phyloP scores from a whole-genome alignment of 805 yeast species.

The Candida chilensis region DNA sequence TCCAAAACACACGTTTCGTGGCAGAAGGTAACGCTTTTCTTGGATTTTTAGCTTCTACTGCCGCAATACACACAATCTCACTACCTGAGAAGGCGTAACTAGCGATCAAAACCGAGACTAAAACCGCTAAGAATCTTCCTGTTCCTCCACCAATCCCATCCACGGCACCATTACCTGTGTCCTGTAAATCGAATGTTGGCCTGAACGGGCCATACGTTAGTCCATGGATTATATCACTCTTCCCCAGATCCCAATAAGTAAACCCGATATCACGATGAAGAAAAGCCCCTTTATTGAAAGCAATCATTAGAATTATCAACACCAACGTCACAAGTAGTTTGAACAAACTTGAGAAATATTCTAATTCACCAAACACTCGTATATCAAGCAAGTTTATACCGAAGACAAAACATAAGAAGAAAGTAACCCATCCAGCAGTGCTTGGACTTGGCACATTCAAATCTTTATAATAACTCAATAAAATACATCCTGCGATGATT shows the following conservation, averaged over 20 bases:
- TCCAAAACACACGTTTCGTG: constrained; percentile 33
- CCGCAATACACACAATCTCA: constrained; percentile 37
- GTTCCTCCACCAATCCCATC: constrained; percentile 23
- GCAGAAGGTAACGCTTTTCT: constrained; percentile 35
- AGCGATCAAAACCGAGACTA: constrained; percentile 25
- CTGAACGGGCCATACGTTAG: constrained; percentile 30
- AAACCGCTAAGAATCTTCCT: constrained; percentile 27
- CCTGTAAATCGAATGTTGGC: constrained; percentile 27
- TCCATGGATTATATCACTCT: constrained; percentile 25
- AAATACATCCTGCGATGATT: constrained; percentile 33
- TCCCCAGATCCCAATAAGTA: constrained; percentile 24
- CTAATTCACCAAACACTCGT: constrained; percentile 31
- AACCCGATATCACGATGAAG: constrained; percentile 21
- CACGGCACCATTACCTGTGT: constrained; percentile 16
- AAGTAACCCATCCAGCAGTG: constrained; percentile 27
- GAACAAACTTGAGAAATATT: constrained; percentile 26
- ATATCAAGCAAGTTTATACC: constrained; percentile 26
- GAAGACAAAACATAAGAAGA: constrained; percentile 19
- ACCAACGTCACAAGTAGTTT: constrained; percentile 19
- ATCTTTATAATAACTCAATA: constrained; percentile 24
- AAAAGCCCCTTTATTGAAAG: constrained; percentile 26
- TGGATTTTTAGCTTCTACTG: constrained; percentile 36
- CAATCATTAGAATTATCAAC: constrained; percentile 29
- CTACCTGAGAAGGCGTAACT: constrained; percentile 35
- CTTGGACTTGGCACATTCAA: constrained; percentile 18